phyloP scores from a whole-genome alignment of 306 rosid genomes.

The Prunus fruticosa region DNA sequence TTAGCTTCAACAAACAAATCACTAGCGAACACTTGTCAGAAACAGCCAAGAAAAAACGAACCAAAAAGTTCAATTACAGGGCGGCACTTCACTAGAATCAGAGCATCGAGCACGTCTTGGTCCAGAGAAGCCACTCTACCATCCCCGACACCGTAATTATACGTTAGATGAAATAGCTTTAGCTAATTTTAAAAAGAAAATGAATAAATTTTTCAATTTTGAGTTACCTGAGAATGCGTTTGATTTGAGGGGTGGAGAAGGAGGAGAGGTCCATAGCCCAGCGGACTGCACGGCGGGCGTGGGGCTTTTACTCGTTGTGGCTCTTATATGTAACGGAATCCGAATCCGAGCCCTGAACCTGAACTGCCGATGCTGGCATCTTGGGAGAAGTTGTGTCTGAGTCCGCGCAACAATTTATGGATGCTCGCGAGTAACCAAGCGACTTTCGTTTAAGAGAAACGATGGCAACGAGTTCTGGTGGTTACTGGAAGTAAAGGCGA shows the following conservation, averaged over 20 bases:
- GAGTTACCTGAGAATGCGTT: constrained; percentile 63
- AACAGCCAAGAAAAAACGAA: constrained; percentile 24
- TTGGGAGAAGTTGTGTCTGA: constrained; percentile 29
- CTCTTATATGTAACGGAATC: constrained; percentile 48
- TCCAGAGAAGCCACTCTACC: constrained; percentile 63
- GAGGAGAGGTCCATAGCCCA: constrained; percentile 81
- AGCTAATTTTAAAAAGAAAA: neutral
- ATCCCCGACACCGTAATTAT: neutral
- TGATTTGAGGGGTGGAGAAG: constrained; percentile 73
- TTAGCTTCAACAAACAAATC: constrained; percentile 41
- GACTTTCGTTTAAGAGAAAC: constrained; percentile 26
- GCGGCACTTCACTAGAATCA: constrained; percentile 61
- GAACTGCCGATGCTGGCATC: constrained; percentile 6
- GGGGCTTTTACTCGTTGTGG: constrained; percentile 78
- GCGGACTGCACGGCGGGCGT: constrained; percentile 76
- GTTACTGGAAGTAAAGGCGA: constrained; percentile 18
- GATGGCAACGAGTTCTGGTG: constrained; percentile 18
- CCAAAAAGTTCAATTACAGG: constrained; percentile 14
- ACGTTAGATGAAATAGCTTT: neutral
- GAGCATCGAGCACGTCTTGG: constrained; percentile 58
- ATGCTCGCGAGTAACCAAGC: constrained; percentile 41
- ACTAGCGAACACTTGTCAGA: neutral
- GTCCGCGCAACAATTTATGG: constrained; percentile 35
- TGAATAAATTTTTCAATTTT: neutral
- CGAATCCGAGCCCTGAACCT: constrained; percentile 17